Evolutionary conservation across 306 rosid genomes (phyloP).

Genomic region (Ochetophila trinervis): DNA sequence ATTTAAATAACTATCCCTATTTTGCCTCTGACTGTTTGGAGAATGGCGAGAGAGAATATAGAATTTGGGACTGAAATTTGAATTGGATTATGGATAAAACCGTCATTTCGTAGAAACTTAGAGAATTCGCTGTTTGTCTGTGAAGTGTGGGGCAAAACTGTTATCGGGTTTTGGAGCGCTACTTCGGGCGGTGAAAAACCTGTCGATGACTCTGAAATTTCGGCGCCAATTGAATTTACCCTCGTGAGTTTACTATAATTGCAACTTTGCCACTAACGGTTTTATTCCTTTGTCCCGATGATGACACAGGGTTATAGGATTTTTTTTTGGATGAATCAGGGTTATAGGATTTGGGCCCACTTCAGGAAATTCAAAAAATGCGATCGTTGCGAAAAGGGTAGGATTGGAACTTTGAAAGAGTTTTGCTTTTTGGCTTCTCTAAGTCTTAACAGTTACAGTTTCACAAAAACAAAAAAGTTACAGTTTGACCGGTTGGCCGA

Average conservation of each 20-base stretch:
- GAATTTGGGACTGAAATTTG: conserved; percentile 7
- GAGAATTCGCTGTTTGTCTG: conserved; percentile 1
- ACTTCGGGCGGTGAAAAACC: conserved; percentile 33
- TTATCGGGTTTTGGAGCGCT: conserved; percentile 24
- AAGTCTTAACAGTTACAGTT: too few species aligned
- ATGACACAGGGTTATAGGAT: neutral
- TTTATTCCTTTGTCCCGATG: conserved; percentile 10
- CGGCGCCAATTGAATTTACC: conserved; percentile 29
- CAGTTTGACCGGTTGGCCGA: too few species aligned
- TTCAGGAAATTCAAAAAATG: neutral
- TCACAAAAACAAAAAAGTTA: too few species aligned
- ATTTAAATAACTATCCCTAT: neutral
- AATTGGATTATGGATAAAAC: conserved; percentile 5
- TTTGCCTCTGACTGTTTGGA: neutral
- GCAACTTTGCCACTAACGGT: conserved; percentile 45
- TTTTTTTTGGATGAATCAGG: too few species aligned
- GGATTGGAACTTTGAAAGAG: neutral
- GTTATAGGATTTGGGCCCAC: conserved; percentile 16
- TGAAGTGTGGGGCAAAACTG: conserved; percentile 23
- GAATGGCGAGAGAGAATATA: neutral
- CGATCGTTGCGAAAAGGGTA: neutral
- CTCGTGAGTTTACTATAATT: neutral
- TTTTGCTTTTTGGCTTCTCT: too few species aligned
- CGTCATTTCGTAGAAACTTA: conserved; percentile 11
- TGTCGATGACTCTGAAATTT: conserved; percentile 38